phyloP scores from a whole-genome alignment of 306 rosid species.

The Gillenia trifoliata region DNA sequence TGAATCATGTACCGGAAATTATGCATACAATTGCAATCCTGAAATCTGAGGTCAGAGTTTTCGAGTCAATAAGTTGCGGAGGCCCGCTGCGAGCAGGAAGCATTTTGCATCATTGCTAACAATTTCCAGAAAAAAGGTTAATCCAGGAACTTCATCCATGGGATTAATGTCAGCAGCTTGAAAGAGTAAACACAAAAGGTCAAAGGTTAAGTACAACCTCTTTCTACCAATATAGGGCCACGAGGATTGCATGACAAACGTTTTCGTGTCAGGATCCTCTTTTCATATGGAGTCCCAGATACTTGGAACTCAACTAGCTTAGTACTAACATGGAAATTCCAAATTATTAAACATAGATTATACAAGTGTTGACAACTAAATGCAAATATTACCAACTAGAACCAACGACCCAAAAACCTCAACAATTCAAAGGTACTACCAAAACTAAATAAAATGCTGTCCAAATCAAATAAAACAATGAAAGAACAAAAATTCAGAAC shows the following conservation, averaged over 20 bases:
- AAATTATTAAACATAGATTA: not conserved
- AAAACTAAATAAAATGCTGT: not conserved
- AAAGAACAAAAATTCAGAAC: not conserved
- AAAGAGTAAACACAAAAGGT: not conserved
- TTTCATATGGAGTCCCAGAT: not conserved
- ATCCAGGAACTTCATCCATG: not conserved
- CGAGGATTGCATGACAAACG: not conserved
- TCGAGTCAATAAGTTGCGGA: not conserved
- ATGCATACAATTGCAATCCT: not conserved
- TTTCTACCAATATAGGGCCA: not conserved
- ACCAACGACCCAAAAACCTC: constrained; percentile 1
- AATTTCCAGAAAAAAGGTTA: not conserved
- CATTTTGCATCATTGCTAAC: not conserved
- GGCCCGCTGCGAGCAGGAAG: not conserved
- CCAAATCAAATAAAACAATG: not conserved
- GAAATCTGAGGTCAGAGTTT: not conserved
- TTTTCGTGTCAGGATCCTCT: not conserved
- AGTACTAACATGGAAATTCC: not conserved
- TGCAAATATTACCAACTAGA: not conserved
- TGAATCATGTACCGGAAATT: not conserved
- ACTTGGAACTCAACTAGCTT: not conserved
- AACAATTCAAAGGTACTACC: not conserved
- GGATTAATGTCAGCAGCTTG: not conserved
- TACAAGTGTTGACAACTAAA: not conserved
- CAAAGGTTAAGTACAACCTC: not conserved